Evolutionary conservation across 805 yeast genomes (phyloP).

Genomic region (Candida corydali): DNA sequence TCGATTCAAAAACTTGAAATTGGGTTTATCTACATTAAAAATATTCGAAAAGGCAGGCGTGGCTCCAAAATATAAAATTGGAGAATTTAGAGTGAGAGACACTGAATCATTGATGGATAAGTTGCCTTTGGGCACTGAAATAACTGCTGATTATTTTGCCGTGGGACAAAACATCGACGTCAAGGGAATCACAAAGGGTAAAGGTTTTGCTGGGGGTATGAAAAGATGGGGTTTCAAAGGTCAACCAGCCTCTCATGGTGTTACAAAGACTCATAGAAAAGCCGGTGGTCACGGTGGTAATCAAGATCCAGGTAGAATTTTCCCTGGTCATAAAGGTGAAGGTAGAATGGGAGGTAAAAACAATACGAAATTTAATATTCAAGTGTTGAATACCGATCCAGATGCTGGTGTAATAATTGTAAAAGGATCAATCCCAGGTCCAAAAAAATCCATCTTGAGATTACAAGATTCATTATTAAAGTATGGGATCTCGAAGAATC

Average conservation of each 20-base stretch:
- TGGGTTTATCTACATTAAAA: constrained; percentile 51
- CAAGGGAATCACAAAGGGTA: constrained; percentile 79
- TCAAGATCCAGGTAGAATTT: constrained; percentile 92
- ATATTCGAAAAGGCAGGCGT: constrained; percentile 76
- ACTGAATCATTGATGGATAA: constrained; percentile 45
- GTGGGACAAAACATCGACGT: constrained; percentile 83
- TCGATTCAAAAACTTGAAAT: constrained; percentile 49
- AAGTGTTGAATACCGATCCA: constrained; percentile 75
- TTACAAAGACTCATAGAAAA: constrained; percentile 85
- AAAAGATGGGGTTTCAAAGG: constrained; percentile 89
- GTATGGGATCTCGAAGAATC: constrained; percentile 33
- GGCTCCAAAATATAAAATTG: constrained; percentile 72
- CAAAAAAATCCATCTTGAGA: constrained; percentile 69
- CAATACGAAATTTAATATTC: constrained; percentile 70
- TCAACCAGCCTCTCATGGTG: constrained; percentile 93
- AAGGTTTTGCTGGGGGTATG: constrained; percentile 98
- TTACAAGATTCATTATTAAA: constrained; percentile 73
- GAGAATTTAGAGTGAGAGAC: constrained; percentile 76
- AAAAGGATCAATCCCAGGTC: constrained; percentile 90
- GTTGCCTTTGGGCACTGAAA: constrained; percentile 70
- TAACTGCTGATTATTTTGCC: constrained; percentile 80
- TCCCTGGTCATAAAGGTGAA: constrained; percentile 98
- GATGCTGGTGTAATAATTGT: constrained; percentile 77
- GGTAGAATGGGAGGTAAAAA: constrained; percentile 88
- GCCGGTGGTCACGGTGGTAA: constrained; percentile 97